Evolutionary conservation across 768 basidiomycete genomes (phyloP).

Genomic region (Leccinum arenicola): DNA sequence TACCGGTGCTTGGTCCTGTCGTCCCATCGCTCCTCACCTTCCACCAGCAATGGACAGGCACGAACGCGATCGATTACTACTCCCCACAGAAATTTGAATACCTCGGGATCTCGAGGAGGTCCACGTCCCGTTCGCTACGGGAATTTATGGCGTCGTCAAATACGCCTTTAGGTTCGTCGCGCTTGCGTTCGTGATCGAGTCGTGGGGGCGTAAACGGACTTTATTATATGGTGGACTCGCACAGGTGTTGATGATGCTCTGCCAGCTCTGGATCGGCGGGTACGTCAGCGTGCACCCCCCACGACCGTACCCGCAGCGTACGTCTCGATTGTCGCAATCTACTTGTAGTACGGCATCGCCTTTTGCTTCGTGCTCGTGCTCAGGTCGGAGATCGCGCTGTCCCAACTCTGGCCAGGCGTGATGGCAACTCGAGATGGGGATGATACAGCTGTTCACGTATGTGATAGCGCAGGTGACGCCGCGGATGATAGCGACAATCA

Average conservation of each 20-base stretch:
- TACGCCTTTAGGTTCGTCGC: slow-evolving; percentile 30
- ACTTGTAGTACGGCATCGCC: slow-evolving; percentile 35
- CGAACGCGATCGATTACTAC: slow-evolving; percentile 42
- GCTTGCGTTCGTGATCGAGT: slow-evolving; percentile 37
- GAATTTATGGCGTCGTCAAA: slow-evolving; percentile 43
- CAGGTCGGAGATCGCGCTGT: slow-evolving; percentile 35
- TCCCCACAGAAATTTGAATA: slow-evolving; percentile 34
- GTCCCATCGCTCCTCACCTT: slow-evolving; percentile 24
- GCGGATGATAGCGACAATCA: slow-evolving; percentile 30
- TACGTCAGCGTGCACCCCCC: slow-evolving; percentile 31
- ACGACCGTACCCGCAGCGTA: slow-evolving; percentile 31
- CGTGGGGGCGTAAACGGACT: slow-evolving; percentile 37
- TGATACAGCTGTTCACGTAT: slow-evolving; percentile 37
- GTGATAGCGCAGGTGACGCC: slow-evolving; percentile 39
- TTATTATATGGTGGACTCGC: slow-evolving; percentile 27
- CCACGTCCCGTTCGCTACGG: slow-evolving; percentile 34
- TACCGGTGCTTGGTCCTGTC: slow-evolving; percentile 32
- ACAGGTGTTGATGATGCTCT: slow-evolving; percentile 37
- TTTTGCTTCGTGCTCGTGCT: slow-evolving; percentile 38
- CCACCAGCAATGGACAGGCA: slow-evolving; percentile 40
- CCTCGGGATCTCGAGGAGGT: slow-evolving; percentile 34
- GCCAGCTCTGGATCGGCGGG: slow-evolving; percentile 32
- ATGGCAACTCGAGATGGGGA: slow-evolving; percentile 30
- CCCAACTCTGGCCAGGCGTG: slow-evolving; percentile 32
- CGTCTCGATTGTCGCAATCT: slow-evolving; percentile 35